Evolutionary conservation across 2,329 filamentous ascomycete species (phyloP), one percentile per base, ranked within the genome.

Genomic region (Colletotrichum falcatum): DNA sequence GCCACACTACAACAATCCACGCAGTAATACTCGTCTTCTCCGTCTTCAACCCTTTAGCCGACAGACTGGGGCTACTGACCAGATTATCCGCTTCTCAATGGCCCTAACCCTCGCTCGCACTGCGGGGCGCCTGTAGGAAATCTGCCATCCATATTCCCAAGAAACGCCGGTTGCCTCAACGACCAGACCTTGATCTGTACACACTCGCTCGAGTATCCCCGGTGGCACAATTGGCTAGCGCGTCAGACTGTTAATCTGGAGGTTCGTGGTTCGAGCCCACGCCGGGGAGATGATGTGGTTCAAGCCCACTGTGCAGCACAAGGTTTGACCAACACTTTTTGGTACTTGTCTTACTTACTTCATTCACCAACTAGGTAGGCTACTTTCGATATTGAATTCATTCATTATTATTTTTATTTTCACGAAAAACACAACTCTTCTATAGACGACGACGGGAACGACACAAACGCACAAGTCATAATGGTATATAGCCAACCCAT

Each of bases 191-290:
- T 26, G 11, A 14, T 35, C 9, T 26, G 30, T 20, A 35, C 9
- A 33, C 5, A 35, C 58, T 59, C 37, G 18, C 20, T 2, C 3
- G 68, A 63, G 64, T 30, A 60, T 71, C 68, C 68, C 68, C 68
- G 64, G 59, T 71, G 68, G 68, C 68, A 71, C 68, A 71, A 71
- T 71, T 71, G 68, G 68, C 68, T 71, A 71, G 68, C 68, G 68
- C 68, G 68, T 71, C 68, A 71, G 68, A 68, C 68, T 71, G 68
- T 71, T 71, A 71, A 71, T 71, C 68, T 71, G 68, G 68, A 71
- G 68, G 68, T 71, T 71, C 53, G 68, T 71, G 68, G 68, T 71
- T 71, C 68, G 68, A 71, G 68, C 68, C 68, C 68, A 71, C 68
- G 53, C 65, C 64, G 68, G 68, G 68, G 68, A 71, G 68, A 20